Conservation (phyloP, 768 basidiomycete genomes). For the Astraeus odoratus region DNA sequence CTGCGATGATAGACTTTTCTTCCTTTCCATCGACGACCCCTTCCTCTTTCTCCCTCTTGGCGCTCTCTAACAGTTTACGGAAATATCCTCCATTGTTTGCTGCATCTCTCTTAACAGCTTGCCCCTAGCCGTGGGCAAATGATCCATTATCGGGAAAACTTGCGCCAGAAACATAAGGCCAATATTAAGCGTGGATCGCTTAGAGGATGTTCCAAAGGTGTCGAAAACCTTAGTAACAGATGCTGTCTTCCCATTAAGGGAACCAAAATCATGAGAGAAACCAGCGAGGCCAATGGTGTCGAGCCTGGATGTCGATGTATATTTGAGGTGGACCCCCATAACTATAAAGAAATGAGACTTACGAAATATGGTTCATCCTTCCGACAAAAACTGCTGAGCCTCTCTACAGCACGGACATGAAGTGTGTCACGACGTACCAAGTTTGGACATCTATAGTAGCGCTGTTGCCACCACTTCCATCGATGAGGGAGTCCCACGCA, state of each 20-base stretch:
- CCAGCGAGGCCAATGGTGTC: slow-evolving; percentile 41
- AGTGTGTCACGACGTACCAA: slow-evolving; percentile 11
- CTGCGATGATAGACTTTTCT: slow-evolving; percentile 33
- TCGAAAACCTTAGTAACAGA: slow-evolving; percentile 23
- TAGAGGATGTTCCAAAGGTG: slow-evolving; percentile 12
- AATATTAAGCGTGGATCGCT: slow-evolving; percentile 4
- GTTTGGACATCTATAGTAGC: slow-evolving; percentile 29
- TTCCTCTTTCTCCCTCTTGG: slow-evolving; percentile 27
- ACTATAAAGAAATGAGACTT: not conserved
- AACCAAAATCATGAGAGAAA: slow-evolving; percentile 39
- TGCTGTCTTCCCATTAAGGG: slow-evolving; percentile 30
- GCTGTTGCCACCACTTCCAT: slow-evolving; percentile 6
- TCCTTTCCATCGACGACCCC: slow-evolving; percentile 21
- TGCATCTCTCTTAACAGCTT: slow-evolving; percentile 21
- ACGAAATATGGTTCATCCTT: not conserved
- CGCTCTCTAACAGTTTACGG: slow-evolving; percentile 26
- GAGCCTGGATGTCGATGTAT: slow-evolving; percentile 21
- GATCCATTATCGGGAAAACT: slow-evolving; percentile 25
- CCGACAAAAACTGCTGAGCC: not conserved
- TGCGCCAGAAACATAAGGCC: slow-evolving; percentile 20
- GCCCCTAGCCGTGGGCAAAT: slow-evolving; percentile 25
- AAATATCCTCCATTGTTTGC: slow-evolving; percentile 27
- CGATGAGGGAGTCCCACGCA: slow-evolving; percentile 19
- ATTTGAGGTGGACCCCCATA: not conserved
- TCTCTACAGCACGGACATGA: not conserved